Evolutionary conservation across 1,284 basidiomycete species (phyloP), one percentile per base, ranked within the genome.

Genomic region (Puccinia hordei): DNA sequence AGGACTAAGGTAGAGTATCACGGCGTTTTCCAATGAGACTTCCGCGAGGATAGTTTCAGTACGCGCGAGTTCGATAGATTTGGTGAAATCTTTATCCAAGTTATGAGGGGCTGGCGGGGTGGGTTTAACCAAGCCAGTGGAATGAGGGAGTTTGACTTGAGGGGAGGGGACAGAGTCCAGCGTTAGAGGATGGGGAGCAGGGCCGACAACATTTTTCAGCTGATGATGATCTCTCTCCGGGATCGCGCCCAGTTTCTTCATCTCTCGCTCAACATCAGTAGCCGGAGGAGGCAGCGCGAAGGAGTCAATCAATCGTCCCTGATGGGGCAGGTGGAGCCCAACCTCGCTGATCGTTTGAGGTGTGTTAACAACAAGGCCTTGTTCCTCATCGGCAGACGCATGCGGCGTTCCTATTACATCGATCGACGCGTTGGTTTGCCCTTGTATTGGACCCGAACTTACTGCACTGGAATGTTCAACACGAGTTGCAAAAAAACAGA

Each of bases 31-130:
- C 82, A 98, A 88, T 85, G 92, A 92, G 35, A 99, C 90, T 86
- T 99, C 97, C 88, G 99, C 90, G 44, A 99, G 93, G 75, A 98
- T 93, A 83, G 96, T 97, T 86, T 94, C 92, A 84, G 91, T 93
- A 86, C 95, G 93, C 19, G 94, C 94, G 6, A 92, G 93, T 86
- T 98, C 95, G 1, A 94, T 94, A 83, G 95, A 91, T 44, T 93
- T 87, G 41, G 91, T 90, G 41, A 98, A 86, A 38, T 93, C 91
- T 84, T 96, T 93, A 0, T 92, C 92, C 19, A 92, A 92, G 59
- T 80, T 71, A 5, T 81, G 71, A 46, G 44, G 41, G 5, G 44
- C 74, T 2, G 69, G 19, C 4, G 69, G 24, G 6, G 38, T 27
- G 19, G 59, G 35, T 51, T 74, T 69, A 22, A 59, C 27, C 57